A percentile compares a stretch with the other conserved stretches of the same genome.
Conservation (phyloP, 495 filamentous ascomycete genomes). For the Extremus antarcticus region DNA sequence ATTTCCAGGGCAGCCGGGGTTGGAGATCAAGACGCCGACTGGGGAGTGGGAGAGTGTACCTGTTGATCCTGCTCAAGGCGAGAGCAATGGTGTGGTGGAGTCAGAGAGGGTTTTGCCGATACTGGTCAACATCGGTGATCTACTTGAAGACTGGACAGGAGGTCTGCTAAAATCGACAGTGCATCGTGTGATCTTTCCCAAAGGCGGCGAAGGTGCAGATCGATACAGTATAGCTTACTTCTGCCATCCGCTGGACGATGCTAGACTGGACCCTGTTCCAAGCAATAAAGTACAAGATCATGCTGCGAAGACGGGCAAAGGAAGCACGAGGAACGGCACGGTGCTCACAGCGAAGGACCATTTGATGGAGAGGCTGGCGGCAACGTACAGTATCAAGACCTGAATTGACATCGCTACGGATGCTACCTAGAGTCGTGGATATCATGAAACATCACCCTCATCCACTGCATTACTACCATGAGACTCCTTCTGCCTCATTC, state of each 20-base stretch:
- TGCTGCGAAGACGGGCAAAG: constrained; percentile 25
- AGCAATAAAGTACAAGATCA: constrained; percentile 44
- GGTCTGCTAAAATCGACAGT: constrained; percentile 76
- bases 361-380: constrained; percentile 59
- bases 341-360: constrained; percentile 76
- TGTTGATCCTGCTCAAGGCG: constrained; percentile 32
- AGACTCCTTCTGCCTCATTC: constrained; percentile 4
- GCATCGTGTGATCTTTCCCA: constrained; percentile 75
- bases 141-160: constrained; percentile 85
- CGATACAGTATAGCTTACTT: constrained; percentile 87
- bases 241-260: constrained; percentile 69
- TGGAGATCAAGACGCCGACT: constrained; percentile 65
- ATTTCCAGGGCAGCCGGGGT: constrained; percentile 65
- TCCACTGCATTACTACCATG: background rate
- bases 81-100: constrained; percentile 31
- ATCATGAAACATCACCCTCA: background rate
- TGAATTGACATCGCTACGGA: background rate
- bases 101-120: constrained; percentile 58
- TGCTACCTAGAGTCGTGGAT: background rate
- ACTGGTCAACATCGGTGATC: constrained; percentile 84
- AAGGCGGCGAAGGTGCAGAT: constrained; percentile 43
- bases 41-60: constrained; percentile 51
- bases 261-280: constrained; percentile 63
- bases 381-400: constrained; percentile 52
- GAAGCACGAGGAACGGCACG: constrained; percentile 35